Percentiles rank a stretch among this genome's conserved stretches.
phyloP scores from a whole-genome alignment of 441 rosid genomes.

The Theobroma grandiflorum region DNA sequence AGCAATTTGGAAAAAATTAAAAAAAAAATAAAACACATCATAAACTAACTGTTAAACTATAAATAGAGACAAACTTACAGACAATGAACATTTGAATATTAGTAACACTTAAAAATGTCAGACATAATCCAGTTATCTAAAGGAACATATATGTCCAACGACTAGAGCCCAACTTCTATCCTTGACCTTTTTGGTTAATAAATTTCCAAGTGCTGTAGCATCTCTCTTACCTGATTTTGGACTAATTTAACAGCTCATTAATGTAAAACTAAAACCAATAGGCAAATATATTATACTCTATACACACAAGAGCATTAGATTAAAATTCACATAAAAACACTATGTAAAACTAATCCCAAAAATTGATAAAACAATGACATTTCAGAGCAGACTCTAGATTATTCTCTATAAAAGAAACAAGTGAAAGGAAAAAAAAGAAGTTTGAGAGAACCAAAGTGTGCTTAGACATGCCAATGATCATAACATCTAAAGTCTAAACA shows the following conservation, averaged over 20 bases:
- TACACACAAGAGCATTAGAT: background rate
- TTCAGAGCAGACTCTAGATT: background rate
- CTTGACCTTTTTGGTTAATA: background rate
- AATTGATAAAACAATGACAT: slow-evolving; percentile 4
- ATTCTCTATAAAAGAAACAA: slow-evolving; percentile 4
- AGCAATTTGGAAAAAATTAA: background rate
- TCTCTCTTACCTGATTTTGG: background rate
- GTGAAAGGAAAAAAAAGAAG: background rate
- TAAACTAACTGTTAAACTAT: background rate
- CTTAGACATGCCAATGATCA: no score
- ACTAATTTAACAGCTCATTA: background rate
- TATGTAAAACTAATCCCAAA: background rate
- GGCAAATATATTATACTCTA: background rate
- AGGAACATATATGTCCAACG: background rate
- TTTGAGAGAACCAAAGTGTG: background rate
- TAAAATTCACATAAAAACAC: background rate
- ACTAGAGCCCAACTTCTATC: background rate
- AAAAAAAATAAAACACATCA: background rate
- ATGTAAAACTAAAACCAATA: background rate
- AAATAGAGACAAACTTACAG: background rate
- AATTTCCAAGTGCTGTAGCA: background rate
- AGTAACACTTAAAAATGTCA: background rate
- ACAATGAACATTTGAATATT: background rate
- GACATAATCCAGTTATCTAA: background rate
- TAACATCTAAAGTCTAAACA: background rate